Evolutionary conservation across 192 early-diverging fungal species (phyloP).

Genomic region (Backusella liffmaniae): DNA sequence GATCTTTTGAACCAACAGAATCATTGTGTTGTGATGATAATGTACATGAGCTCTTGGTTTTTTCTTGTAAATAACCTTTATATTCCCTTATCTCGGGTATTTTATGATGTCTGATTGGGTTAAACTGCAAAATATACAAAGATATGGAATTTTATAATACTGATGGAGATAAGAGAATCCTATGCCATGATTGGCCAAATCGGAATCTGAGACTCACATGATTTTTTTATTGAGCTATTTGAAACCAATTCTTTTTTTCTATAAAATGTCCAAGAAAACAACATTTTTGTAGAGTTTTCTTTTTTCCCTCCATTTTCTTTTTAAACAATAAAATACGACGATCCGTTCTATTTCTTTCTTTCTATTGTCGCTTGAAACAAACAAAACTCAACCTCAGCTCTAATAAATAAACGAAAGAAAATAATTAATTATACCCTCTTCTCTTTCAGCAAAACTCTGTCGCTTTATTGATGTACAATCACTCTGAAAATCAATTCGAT

Average conservation of each 20-base stretch:
- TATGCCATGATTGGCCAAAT: neutral
- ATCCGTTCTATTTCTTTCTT: conserved; percentile 16
- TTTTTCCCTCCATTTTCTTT: neutral
- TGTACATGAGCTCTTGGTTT: neutral
- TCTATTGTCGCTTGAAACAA: conserved; percentile 4
- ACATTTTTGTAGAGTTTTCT: neutral
- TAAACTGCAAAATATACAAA: conserved; percentile 9
- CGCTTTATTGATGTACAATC: conserved; percentile 10
- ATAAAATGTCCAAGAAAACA: neutral
- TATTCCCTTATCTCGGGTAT: conserved; percentile 13
- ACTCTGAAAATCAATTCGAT: conserved; percentile 3
- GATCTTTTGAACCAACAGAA: conserved; percentile 16
- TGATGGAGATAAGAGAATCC: conserved; percentile 21
- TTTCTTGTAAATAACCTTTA: neutral
- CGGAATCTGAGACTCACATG: conserved; percentile 12
- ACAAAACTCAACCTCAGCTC: neutral
- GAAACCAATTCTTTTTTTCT: neutral
- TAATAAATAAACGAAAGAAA: neutral
- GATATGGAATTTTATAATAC: conserved; percentile 14
- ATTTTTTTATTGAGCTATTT: neutral
- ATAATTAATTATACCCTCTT: neutral
- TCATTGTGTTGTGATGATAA: neutral
- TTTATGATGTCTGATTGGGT: conserved; percentile 14
- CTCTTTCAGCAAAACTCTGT: neutral
- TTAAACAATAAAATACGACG: neutral